These are phyloP conservation scores for Paramecium sexaurelia DNA, from an alignment of 73 alveolate genomes.

Conservation along the genomic window DNA sequence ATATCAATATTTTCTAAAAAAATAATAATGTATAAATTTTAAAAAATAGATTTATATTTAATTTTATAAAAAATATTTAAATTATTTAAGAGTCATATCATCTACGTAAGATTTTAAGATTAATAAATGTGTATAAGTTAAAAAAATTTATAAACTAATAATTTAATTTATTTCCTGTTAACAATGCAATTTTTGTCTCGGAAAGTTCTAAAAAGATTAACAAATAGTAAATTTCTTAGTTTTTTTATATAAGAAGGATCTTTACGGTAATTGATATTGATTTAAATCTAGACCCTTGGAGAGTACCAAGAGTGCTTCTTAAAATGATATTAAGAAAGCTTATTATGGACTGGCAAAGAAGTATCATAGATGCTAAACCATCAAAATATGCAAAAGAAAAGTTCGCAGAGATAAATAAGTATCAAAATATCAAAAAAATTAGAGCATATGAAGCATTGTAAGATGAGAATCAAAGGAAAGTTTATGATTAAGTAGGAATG, in stretches of 20 bases:
- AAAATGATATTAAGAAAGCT: constrained; percentile 88
- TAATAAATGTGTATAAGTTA: too few relatives aligned
- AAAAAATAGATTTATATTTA: too few relatives aligned
- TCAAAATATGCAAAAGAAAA: constrained; percentile 89
- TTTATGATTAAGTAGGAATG: constrained; percentile 90
- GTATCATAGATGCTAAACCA: constrained; percentile 90
- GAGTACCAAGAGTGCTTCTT: constrained; percentile 80
- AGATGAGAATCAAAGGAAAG: constrained; percentile 77
- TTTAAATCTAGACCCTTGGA: constrained; percentile 68
- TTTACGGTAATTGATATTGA: background rate
- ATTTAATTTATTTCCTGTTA: constrained; percentile 14
- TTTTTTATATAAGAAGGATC: constrained; percentile 12
- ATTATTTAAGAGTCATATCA: too few relatives aligned
- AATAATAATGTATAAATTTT: too few relatives aligned
- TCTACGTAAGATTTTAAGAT: too few relatives aligned
- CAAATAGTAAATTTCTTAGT: background rate
- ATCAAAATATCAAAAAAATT: background rate
- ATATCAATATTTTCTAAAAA: too few relatives aligned
- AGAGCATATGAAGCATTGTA: constrained; percentile 92
- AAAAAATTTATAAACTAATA: background rate
- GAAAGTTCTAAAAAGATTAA: background rate
- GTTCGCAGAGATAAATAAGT: constrained; percentile 84
- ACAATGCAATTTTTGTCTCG: background rate
- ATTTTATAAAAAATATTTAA: too few relatives aligned
- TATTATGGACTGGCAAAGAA: constrained; percentile 87